Base-by-base conservation (phyloP, 2,329 filamentous ascomycete species). In the Chaetomium olivaceum region DNA sequence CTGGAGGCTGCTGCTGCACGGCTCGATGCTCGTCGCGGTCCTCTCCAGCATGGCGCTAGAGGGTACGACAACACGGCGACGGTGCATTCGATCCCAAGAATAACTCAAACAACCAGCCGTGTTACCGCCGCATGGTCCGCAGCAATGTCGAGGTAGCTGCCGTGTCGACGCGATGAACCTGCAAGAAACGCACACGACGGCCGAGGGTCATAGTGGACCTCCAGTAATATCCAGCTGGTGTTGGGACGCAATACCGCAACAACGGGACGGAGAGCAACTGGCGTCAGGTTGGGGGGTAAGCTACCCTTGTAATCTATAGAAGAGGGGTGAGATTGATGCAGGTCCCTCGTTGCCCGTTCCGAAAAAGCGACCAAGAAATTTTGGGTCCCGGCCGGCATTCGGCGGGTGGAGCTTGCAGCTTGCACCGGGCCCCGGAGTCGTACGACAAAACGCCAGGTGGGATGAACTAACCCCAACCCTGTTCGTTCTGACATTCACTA, bases 11-110 rank as follows among this genome's bases (percentile, higher is more conserved):
- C 82, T 77, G 70, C 79, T 79, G 78, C 82, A 82, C 75, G 83
- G 80, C 80, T 87, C 85, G 76, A 87, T 76, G 75, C 78, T 80
- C 67, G 81, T 80, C 50, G 83, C 82, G 64, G 84, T 84, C 80
- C 83, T 82, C 79, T 87, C 84, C 72, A 87, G 82, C 83, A 87
- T 85, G 75, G 77, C 79, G 72, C 73, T 72, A 56, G 69, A 67
- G 39, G 64, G 62, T 51, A 60, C 57, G 31, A 43, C 61, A 23
- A 54, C 29, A 21, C 27, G 27, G 46, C 60, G 25, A 23, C n/a
- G 21, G 29, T 25, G 46, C 61, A 66, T 55, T 61, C 61, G 43
- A 59, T 64, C 36, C 36, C 62, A 46, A 33, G 12, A 58, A 14
- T 14, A 63, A 48, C 31, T 31, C 23, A 29, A 14, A 21, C 8